Base-by-base conservation (phyloP, 345 rosid genomes). In the Citrus maxima region DNA sequence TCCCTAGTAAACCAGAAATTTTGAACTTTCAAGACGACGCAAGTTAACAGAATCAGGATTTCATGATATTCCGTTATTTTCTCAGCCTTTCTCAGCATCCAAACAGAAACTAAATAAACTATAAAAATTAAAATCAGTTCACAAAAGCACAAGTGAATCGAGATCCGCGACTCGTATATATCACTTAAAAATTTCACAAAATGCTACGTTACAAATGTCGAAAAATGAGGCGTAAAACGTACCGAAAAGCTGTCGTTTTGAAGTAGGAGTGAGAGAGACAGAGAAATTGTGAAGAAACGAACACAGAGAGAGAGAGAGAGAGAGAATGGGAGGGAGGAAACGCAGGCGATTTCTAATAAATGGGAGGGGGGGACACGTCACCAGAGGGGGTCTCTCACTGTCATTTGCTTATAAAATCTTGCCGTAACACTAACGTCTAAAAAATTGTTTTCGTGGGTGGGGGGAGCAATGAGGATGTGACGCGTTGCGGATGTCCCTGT, bases 351-450 rank as follows among this genome's bases (percentile, higher is more conserved):
- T 74, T 80, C 56, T 76, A 79, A 74, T 79, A 76, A 70, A 69
- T 67, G 21, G 3, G 51, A 6, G 55, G 30, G 64, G 54, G 32
- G 72, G 55, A 76, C 79, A 76, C 79, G 65, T 67, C 79, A 76
- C 19, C 56, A 49, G 2, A 64, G 22, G 54, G 55, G 22, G 56
- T 49, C 51, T 54, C 7, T 76, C 19, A 67, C 64, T 32, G 25
- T 54, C 79, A 32, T 9, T 24, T 34, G 51, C 64, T 24, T 4
- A 18, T 61, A 80, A 83, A 16, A 71, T 79, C 82, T 82, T 82
- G 91, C 89, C 95, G 94, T 88, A 83, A 84, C 87, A 84, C 86
- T 72, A 79, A 89, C 90, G 89, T 83, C 83, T 67, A 46, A 73
- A 77, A 55, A 54, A 51, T 21, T 66, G 14, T 64, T 67, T 19